Percentiles rank a stretch among this genome's conserved stretches.
phyloP scores from a whole-genome alignment of 768 basidiomycete species.

The Guyanaporus albipodus region DNA sequence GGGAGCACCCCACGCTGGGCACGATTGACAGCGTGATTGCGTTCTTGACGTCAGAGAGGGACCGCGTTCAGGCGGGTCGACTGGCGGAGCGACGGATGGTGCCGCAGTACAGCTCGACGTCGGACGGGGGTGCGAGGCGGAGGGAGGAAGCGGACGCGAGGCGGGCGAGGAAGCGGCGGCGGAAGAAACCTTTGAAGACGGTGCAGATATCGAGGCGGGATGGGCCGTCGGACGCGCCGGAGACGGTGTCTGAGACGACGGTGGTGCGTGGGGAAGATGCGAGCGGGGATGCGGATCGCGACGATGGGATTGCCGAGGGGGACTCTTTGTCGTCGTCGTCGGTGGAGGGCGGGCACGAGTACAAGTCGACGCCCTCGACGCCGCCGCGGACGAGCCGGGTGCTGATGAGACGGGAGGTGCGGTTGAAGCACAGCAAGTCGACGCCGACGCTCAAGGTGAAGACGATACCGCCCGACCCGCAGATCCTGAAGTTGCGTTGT shows the following conservation, averaged over 20 bases:
- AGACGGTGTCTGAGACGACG: slow-evolving; percentile 23
- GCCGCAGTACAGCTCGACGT: slow-evolving; percentile 31
- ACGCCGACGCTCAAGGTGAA: slow-evolving; percentile 42
- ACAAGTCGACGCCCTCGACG: slow-evolving; percentile 30
- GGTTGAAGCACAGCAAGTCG: slow-evolving; percentile 42
- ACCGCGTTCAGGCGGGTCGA: slow-evolving; percentile 46
- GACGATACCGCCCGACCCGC: slow-evolving; percentile 43
- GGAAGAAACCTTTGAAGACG: slow-evolving; percentile 33
- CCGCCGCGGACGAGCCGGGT: slow-evolving; percentile 25
- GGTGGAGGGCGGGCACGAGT: slow-evolving; percentile 16
- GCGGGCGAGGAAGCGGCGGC: slow-evolving; percentile 37
- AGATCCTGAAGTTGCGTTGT: slow-evolving; percentile 47
- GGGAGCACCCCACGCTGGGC: slow-evolving; percentile 62
- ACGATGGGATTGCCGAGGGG: slow-evolving; percentile 18
- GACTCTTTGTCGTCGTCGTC: slow-evolving; percentile 31
- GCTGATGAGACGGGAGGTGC: slow-evolving; percentile 17
- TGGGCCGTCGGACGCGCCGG: slow-evolving; percentile 12
- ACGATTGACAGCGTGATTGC: slow-evolving; percentile 68
- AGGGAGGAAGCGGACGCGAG: slow-evolving; percentile 38
- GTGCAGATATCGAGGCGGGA: slow-evolving; percentile 28
- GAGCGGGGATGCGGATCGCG: slow-evolving; percentile 27
- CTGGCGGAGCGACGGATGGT: slow-evolving; percentile 26
- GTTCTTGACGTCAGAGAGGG: slow-evolving; percentile 72
- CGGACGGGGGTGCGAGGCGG: slow-evolving; percentile 36
- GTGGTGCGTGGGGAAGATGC: slow-evolving; percentile 20